phyloP scores from a whole-genome alignment of 192 early-diverging fungal genomes.

The Martensiomyces pterosporus region DNA sequence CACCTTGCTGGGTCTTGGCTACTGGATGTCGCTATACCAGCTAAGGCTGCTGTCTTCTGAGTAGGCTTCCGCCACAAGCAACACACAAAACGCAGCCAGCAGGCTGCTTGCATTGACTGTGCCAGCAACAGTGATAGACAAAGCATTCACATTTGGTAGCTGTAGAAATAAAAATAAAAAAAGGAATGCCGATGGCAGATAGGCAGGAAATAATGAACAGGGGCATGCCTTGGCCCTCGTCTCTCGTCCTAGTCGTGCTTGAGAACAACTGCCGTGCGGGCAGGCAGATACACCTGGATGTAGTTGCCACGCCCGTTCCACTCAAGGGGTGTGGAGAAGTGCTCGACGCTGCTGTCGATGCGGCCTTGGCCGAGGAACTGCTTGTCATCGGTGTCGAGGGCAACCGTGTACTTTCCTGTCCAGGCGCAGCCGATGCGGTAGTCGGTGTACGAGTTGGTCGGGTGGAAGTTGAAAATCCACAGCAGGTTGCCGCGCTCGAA shows the following conservation, averaged over 20 bases:
- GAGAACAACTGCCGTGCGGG: constrained; percentile 66
- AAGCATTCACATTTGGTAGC: no score
- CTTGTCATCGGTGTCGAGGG: constrained; percentile 73
- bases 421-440: constrained; percentile 78
- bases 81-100: no score
- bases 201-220: no score
- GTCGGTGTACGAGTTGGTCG: constrained; percentile 77
- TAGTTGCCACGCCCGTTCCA: constrained; percentile 76
- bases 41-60: neutral
- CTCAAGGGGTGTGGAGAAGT: constrained; percentile 63
- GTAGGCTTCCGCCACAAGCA: no score
- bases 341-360: constrained; percentile 58
- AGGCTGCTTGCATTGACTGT: no score
- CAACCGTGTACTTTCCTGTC: constrained; percentile 68
- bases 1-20: constrained; percentile 59
- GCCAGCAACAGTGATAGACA: no score
- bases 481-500: constrained; percentile 88
- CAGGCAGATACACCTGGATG: constrained; percentile 80
- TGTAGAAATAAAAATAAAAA: no score
- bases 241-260: constrained; percentile 36
- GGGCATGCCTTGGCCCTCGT: no score
- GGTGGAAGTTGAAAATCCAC: constrained; percentile 95
- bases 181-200: no score
- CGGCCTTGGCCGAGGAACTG: constrained; percentile 78
- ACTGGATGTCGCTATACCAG: constrained; percentile 53